These are phyloP conservation scores for Sphaerulina musiva DNA, from an alignment of 2,329 filamentous ascomycete genomes.

Conservation along the genomic window DNA sequence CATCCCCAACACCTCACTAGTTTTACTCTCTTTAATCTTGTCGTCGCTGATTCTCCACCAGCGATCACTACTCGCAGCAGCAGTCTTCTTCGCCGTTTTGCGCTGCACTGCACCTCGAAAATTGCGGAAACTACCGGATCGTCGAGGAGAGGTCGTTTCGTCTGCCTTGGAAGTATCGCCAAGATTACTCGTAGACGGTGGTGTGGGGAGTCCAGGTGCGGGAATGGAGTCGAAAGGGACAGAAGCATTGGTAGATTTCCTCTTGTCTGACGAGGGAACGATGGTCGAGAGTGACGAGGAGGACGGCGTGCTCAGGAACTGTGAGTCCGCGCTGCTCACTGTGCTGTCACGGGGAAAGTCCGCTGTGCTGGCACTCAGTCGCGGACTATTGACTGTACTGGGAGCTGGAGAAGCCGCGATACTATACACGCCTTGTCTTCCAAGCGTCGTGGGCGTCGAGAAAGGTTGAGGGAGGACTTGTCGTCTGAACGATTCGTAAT, in stretches of 20 bases:
- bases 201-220: conserved; percentile 24
- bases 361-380: conserved; percentile 29
- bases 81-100: conserved; percentile 41
- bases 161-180: conserved; percentile 1
- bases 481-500: conserved; percentile 92
- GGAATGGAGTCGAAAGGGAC: conserved; percentile 28
- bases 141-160: conserved; percentile 2
- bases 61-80: conserved; percentile 51
- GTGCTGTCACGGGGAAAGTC: conserved; percentile 11
- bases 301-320: conserved; percentile 11
- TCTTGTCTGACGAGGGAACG: conserved; percentile 6
- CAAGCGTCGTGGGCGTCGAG: conserved; percentile 74
- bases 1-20: conserved; percentile 83
- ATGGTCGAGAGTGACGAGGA: conserved; percentile 18
- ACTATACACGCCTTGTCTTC: conserved; percentile 67
- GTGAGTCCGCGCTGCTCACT: conserved; percentile 12
- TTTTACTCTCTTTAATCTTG: conserved; percentile 91
- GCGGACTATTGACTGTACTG: conserved; percentile 36
- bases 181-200: conserved; percentile 9
- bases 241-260: conserved; percentile 10
- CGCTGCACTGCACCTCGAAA: conserved; percentile 1
- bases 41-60: conserved; percentile 99
- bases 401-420: conserved; percentile 37
- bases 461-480: conserved; percentile 75
- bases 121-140: conserved; percentile 4